A percentile compares a stretch with the other conserved stretches of the same genome.
phyloP scores from a whole-genome alignment of 2,329 filamentous ascomycete genomes.

The Neurospora sp. region DNA sequence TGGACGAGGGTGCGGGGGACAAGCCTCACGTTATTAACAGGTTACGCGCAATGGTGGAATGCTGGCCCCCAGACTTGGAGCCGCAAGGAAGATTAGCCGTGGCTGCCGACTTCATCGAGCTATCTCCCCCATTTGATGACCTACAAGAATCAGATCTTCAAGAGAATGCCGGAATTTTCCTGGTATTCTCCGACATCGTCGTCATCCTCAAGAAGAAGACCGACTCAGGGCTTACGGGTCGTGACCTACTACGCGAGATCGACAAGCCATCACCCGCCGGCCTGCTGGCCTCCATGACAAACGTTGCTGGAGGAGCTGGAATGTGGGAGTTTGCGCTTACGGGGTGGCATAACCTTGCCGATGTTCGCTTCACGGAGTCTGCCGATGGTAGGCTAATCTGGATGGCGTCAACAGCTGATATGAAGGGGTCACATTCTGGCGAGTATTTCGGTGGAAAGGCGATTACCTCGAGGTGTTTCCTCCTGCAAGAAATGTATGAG shows the following conservation, averaged over 20 bases:
- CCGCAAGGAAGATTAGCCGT: slow-evolving; percentile 71
- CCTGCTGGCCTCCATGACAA: slow-evolving; percentile 54
- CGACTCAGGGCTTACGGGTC: slow-evolving; percentile 55
- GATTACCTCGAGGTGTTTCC: slow-evolving; percentile 56
- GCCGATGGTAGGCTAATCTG: slow-evolving; percentile 55
- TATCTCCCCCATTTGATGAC: slow-evolving; percentile 58
- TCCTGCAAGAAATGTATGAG: slow-evolving; percentile 67
- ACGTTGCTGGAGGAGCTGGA: slow-evolving; percentile 49
- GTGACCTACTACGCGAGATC: slow-evolving; percentile 72
- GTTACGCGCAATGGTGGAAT: slow-evolving; percentile 65
- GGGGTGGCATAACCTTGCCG: slow-evolving; percentile 59
- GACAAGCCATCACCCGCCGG: slow-evolving; percentile 66
- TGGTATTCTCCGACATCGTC: slow-evolving; percentile 77
- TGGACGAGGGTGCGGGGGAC: slow-evolving; percentile 63
- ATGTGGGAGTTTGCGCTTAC: slow-evolving; percentile 66
- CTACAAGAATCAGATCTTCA: slow-evolving; percentile 29
- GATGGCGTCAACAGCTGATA: slow-evolving; percentile 55
- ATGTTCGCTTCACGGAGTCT: slow-evolving; percentile 66
- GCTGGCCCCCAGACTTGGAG: slow-evolving; percentile 64
- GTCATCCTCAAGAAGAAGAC: slow-evolving; percentile 65
- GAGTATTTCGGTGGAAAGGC: slow-evolving; percentile 38
- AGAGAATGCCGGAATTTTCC: slow-evolving; percentile 57
- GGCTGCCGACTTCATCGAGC: slow-evolving; percentile 69
- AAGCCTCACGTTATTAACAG: slow-evolving; percentile 66
- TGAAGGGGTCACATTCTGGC: slow-evolving; percentile 44